Evolutionary conservation across 257 asterid genomes (phyloP).

Genomic region (Echites panduratus): DNA sequence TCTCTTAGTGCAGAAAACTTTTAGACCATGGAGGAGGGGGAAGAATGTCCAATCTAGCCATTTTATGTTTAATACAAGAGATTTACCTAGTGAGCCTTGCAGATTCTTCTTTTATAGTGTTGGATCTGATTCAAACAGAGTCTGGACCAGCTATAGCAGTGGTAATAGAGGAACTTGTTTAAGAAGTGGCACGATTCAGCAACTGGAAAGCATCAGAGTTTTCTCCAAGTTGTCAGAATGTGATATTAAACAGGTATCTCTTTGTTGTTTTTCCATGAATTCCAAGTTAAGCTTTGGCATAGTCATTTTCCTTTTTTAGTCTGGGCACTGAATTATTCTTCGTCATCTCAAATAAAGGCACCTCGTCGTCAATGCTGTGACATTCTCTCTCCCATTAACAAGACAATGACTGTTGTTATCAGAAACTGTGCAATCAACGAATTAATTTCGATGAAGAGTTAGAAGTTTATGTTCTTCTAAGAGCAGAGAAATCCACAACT

Average conservation of each 20-base stretch:
- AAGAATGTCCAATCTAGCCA: constrained; percentile 38
- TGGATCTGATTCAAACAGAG: constrained; percentile 27
- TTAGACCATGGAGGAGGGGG: constrained; percentile 77
- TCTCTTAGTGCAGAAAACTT: constrained; percentile 49
- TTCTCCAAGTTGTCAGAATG: constrained; percentile 27
- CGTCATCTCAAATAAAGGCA: constrained; percentile 58
- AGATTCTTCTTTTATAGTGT: constrained; percentile 42
- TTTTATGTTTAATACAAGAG: constrained; percentile 61
- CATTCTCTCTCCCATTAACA: constrained; percentile 38
- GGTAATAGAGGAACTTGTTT: constrained; percentile 32
- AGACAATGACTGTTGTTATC: constrained; percentile 47
- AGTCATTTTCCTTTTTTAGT: not conserved
- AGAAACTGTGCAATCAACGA: constrained; percentile 72
- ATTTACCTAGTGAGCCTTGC: constrained; percentile 49
- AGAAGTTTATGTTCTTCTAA: constrained; percentile 17
- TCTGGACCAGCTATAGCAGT: constrained; percentile 43
- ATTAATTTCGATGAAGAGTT: constrained; percentile 46
- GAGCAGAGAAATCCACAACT: not conserved
- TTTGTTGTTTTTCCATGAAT: not conserved
- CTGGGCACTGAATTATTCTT: constrained; percentile 12
- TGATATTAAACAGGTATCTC: constrained; percentile 47
- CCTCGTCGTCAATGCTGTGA: constrained; percentile 88
- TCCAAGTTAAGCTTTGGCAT: not conserved
- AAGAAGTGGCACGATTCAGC: constrained; percentile 27
- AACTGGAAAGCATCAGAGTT: constrained; percentile 40